Conservation (phyloP, 345 rosid species). For the Gossypium thurberi region DNA sequence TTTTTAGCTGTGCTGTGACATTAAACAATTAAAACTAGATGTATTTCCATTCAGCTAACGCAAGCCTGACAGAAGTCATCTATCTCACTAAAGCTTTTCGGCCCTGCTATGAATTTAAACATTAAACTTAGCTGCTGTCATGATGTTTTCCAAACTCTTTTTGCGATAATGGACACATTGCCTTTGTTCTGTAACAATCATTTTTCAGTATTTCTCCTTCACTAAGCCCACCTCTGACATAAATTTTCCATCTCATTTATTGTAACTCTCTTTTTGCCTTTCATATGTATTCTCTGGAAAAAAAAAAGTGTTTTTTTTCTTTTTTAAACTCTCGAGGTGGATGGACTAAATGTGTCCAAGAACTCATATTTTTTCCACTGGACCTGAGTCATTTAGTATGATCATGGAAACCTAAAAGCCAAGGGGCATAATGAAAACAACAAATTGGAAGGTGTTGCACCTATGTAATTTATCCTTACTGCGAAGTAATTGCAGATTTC, state of each 20-base stretch:
- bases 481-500: background rate
- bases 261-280: background rate
- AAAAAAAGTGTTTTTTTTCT: background rate
- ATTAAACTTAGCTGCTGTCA: background rate
- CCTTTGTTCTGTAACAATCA: background rate
- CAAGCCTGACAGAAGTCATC: background rate
- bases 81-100: background rate
- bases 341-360: background rate
- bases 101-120: background rate
- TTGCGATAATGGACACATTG: background rate
- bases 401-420: background rate
- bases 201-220: background rate
- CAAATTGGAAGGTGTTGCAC: background rate
- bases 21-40: background rate
- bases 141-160: background rate
- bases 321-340: background rate
- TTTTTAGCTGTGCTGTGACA: background rate
- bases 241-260: background rate
- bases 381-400: slow-evolving; percentile 3
- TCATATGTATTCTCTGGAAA: background rate
- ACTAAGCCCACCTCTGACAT: background rate
- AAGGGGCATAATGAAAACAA: background rate
- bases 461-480: background rate
- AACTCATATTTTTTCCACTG: background rate
- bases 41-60: background rate